phyloP scores from a whole-genome alignment of 2,329 filamentous ascomycete species.

The Dactylellina drechsleri region DNA sequence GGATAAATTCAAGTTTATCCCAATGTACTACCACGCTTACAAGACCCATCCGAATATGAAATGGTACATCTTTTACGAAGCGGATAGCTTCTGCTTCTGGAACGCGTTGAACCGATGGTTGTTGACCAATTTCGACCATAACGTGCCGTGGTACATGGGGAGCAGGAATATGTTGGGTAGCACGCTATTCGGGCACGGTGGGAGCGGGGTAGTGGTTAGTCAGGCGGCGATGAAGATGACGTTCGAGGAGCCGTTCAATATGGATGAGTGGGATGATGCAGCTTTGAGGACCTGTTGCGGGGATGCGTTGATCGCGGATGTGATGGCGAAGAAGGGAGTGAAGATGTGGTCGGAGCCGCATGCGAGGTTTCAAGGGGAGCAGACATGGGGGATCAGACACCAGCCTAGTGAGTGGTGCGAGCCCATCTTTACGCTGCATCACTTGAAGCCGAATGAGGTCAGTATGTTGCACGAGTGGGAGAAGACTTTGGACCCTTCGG shows the following conservation, averaged over 20 bases:
- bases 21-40: constrained; percentile 69
- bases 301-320: constrained; percentile 23
- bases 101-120: constrained; percentile 67
- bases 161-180: constrained; percentile 64
- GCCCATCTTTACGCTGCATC: constrained; percentile 41
- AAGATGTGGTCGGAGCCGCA: constrained; percentile 31
- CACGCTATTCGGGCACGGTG: constrained; percentile 68
- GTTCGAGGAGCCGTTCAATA: constrained; percentile 29
- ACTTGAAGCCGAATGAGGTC: constrained; percentile 36
- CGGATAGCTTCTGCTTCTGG: constrained; percentile 70
- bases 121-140: constrained; percentile 62
- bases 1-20: constrained; percentile 73
- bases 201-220: constrained; percentile 63
- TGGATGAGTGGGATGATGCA: constrained; percentile 30
- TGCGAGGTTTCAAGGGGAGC: constrained; percentile 35
- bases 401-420: constrained; percentile 22
- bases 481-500: constrained; percentile 31
- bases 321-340: constrained; percentile 39
- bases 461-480: constrained; percentile 42
- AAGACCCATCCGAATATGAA: constrained; percentile 66
- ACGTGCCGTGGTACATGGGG: constrained; percentile 66
- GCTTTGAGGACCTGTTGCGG: constrained; percentile 30
- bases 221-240: constrained; percentile 41
- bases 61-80: constrained; percentile 72
- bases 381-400: constrained; percentile 40